Percentiles rank a stretch among this genome's conserved stretches.
These are phyloP conservation scores for Diplodia sapinea DNA, from an alignment of 2,329 filamentous ascomycete species.

Conservation along the genomic window DNA sequence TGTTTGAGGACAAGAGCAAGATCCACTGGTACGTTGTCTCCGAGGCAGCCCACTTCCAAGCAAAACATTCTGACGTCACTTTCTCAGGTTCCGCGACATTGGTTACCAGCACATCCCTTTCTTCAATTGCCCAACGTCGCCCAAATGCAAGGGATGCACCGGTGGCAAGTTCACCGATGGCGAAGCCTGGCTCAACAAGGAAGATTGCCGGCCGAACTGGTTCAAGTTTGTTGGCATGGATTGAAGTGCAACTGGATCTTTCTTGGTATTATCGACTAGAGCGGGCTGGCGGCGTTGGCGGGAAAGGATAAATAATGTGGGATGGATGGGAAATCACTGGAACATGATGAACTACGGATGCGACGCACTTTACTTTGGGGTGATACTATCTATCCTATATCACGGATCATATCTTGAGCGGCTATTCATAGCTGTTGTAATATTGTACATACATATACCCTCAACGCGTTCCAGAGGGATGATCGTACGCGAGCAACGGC, in stretches of 20 bases:
- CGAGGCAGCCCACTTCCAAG: not conserved
- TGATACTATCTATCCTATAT: not conserved
- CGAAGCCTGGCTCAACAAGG: conserved; percentile 80
- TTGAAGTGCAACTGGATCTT: conserved; percentile 46
- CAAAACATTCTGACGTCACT: not conserved
- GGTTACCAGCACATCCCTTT: conserved; percentile 98
- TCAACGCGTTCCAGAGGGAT: not conserved
- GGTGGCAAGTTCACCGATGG: conserved; percentile 88
- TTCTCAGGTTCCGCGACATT: conserved; percentile 91
- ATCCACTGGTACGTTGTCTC: conserved; percentile 79
- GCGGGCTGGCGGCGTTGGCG: conserved; percentile 5
- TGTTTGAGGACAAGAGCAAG: conserved; percentile 89
- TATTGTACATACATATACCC: conserved; percentile 11
- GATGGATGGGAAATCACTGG: not conserved
- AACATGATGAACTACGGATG: not conserved
- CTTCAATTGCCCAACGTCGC: conserved; percentile 97
- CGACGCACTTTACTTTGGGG: not conserved
- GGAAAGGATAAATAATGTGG: not conserved
- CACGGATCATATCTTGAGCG: not conserved
- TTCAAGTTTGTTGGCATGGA: conserved; percentile 92
- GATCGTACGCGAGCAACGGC: not conserved
- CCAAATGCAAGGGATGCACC: conserved; percentile 89
- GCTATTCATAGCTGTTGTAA: conserved; percentile 11
- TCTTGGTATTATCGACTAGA: not conserved
- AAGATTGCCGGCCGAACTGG: conserved; percentile 95